Percentiles rank a stretch among this genome's conserved stretches.
Evolutionary conservation across 768 basidiomycete genomes (phyloP).

Genomic region (Collybia sp.): DNA sequence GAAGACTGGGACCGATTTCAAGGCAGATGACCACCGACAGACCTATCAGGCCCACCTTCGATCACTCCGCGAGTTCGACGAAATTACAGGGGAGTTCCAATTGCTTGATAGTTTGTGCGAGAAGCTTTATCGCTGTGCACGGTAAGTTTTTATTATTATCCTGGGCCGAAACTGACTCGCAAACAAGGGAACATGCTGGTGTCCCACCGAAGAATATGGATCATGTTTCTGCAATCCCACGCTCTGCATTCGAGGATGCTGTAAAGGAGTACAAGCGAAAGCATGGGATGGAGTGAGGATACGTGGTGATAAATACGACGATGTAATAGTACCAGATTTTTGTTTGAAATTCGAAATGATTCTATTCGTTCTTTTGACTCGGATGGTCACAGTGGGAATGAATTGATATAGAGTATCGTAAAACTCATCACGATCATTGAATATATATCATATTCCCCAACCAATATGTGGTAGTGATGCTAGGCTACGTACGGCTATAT

Average conservation of each 20-base stretch:
- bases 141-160: neutral
- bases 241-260: neutral
- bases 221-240: neutral
- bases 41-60: neutral
- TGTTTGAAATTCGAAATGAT: too few species aligned
- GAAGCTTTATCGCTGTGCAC: neutral
- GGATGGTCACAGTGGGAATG: too few species aligned
- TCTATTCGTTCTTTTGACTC: too few species aligned
- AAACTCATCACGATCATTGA: too few species aligned
- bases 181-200: neutral
- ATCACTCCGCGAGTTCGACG: neutral
- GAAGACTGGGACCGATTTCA: slow-evolving; percentile 2
- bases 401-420: too few species aligned
- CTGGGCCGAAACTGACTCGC: neutral
- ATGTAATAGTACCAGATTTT: too few species aligned
- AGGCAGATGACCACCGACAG: neutral
- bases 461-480: too few species aligned
- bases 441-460: too few species aligned
- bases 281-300: too few species aligned
- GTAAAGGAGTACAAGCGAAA: neutral
- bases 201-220: neutral
- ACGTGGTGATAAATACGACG: too few species aligned
- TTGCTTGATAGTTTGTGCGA: slow-evolving; percentile 1
- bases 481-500: too few species aligned
- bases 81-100: neutral